phyloP scores from a whole-genome alignment of 345 rosid species.

The Triadica sebifera region DNA sequence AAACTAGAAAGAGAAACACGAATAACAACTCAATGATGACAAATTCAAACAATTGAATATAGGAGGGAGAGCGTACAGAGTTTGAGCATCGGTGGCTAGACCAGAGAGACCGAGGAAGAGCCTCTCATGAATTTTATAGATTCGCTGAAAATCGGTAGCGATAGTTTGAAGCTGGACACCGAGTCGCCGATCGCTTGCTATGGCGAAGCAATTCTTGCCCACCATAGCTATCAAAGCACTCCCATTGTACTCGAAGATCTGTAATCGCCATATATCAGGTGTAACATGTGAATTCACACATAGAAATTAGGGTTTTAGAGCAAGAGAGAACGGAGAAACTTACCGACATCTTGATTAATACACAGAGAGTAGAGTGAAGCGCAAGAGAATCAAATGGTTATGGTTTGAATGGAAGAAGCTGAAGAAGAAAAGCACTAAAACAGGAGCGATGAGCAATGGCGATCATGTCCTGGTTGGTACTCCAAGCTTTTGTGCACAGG shows the following conservation, averaged over 20 bases:
- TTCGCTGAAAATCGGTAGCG: conserved; percentile 92
- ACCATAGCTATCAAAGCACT: conserved; percentile 99
- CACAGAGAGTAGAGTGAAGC: background rate
- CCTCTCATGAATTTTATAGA: conserved; percentile 78
- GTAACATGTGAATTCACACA: background rate
- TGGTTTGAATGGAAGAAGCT: no score
- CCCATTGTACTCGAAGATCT: conserved; percentile 98
- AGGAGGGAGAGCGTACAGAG: conserved; percentile 45
- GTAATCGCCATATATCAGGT: conserved; percentile 16
- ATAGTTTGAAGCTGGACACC: conserved; percentile 95
- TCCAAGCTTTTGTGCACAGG: background rate
- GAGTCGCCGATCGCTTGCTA: conserved; percentile 89
- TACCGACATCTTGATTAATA: conserved; percentile 48
- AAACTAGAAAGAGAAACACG: background rate
- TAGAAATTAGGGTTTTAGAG: conserved; percentile 8
- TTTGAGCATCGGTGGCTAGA: conserved; percentile 88
- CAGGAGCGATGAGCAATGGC: background rate
- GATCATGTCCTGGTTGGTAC: conserved; percentile 1
- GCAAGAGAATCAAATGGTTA: conserved; percentile 8
- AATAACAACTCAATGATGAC: background rate
- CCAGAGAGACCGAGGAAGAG: conserved; percentile 90
- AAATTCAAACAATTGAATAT: background rate
- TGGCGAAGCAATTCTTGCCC: conserved; percentile 97
- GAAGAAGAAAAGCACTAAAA: background rate
- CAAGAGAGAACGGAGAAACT: conserved; percentile 12